Percentiles rank a stretch among this genome's conserved stretches.
These are phyloP conservation scores for Pisolithus albus DNA, from an alignment of 768 basidiomycete genomes.

Conservation along the genomic window DNA sequence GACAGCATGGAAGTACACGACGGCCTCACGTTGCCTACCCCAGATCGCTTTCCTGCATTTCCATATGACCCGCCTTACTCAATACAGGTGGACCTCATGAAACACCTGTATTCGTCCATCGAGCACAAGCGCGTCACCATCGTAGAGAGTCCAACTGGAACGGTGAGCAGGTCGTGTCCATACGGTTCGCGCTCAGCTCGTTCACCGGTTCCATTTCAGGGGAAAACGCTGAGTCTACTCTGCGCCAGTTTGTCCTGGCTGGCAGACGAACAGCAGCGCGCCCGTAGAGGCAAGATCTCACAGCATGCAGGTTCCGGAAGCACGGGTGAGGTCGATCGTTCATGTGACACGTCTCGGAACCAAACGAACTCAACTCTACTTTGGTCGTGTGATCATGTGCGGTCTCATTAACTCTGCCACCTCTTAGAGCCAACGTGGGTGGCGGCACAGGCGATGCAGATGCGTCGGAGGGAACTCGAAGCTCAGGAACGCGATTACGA, in stretches of 20 bases:
- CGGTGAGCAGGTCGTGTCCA: conserved; percentile 39
- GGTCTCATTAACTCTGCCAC: conserved; percentile 19
- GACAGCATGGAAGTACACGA: conserved; percentile 11
- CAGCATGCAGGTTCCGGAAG: conserved; percentile 13
- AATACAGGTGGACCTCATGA: conserved; percentile 86
- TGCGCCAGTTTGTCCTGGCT: conserved; percentile 75
- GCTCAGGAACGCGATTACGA: conserved; percentile 59
- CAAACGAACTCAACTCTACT: conserved; percentile 1
- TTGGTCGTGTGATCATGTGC: background rate
- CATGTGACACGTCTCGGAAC: background rate
- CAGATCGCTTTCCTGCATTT: conserved; percentile 66
- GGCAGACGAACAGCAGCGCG: conserved; percentile 59
- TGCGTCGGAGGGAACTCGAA: conserved; percentile 60
- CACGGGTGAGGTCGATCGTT: conserved; percentile 19
- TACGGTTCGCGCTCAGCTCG: background rate
- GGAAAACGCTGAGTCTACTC: conserved; percentile 79
- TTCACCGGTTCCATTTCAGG: conserved; percentile 38
- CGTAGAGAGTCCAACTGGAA: conserved; percentile 86
- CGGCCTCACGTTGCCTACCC: conserved; percentile 46
- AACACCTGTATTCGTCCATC: conserved; percentile 73
- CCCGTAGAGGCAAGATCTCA: conserved; percentile 58
- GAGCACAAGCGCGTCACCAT: conserved; percentile 73
- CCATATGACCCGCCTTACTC: conserved; percentile 78
- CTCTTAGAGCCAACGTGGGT: conserved; percentile 67
- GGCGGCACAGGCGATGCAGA: conserved; percentile 58